Base-by-base conservation (phyloP, 257 asterid genomes). In the Plectranthus barbatus region DNA sequence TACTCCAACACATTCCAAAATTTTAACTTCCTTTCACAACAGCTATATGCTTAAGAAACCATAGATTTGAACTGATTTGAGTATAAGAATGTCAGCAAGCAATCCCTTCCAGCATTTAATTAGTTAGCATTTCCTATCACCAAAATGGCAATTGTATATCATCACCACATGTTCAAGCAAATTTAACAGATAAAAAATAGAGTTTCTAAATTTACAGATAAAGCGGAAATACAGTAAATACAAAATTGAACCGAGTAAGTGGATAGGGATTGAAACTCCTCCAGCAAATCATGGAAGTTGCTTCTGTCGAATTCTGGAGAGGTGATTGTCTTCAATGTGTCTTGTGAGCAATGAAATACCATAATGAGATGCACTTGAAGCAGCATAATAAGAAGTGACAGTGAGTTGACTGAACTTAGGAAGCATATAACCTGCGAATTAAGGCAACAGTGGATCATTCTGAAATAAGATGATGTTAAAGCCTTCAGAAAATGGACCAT, bases 311-410 rank as follows among this genome's bases (percentile, higher is more conserved):
- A 72, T 67, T 74, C 71, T 77, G 14, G 87, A 70, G 63, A 47
- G 29, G 44, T 84, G 94, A 48, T 67, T 68, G 23, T 81, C 86
- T 74, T 91, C 96, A 52, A 91, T 74, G 69, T 80, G 84, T 74
- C 95, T 82, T 37, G 98, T 88, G 53, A 86, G 81, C 84, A 91
- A 75, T 9, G 96, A 88, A 42, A 88, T 72, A 20, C 91, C 86
- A 53, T 82, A 83, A 70, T 85, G 87, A 24, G 96, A 88, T 65
- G 89, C 83, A 70, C 94, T 88, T 73, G 96, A 88, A 52, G 95
- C 80, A 68, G 91, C 86, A 55, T 84, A 88, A 52, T 91, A 91
- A 53, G 98, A 84, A 55, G 91, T 84, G 74, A 91, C 86, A 2
- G 79, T 77, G 67, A 91, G 84, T 70, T 88, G 98, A 33, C 94